Evolutionary conservation across 768 basidiomycete genomes (phyloP), one percentile per base, ranked within the genome.

Genomic region (Hemileccinum impolitum): DNA sequence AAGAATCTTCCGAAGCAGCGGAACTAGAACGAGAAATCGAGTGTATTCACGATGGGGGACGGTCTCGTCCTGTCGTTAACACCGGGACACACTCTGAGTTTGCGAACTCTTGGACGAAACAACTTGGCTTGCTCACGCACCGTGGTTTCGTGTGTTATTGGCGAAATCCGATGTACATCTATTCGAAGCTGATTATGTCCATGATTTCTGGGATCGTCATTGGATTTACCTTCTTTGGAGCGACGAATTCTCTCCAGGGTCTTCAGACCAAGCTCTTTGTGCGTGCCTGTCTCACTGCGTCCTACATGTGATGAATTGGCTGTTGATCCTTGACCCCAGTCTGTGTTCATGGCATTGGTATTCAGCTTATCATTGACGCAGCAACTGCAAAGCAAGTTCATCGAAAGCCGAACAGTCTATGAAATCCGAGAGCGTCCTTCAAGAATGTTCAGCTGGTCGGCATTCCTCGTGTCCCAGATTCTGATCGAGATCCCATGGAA

Each of bases 391-490:
- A 71, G 77, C 9, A 76, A 75, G 31, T 84, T 78, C 67, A 72
- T 86, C 45, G 64, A 68, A 9, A 74, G 75, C 54, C 77, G 83
- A 21, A 70, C 63, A 6, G 67, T 87, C 23, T 85, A 83, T 53
- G 80, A 84, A 54, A 73, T 82, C 43, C 76, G 84, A 32, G 84
- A 87, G 63, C 72, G 78, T 4, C 79, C 83, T 0, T 80, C 79
- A 40, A 70, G 76, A 39, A 84, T 80, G 74, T 86, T 84, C 62
- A 71, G 71, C 55, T 85, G 82, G 82, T 73, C 77, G 0, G 77
- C 80, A 0, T 67, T 83, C 28, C 52, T 81, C n/a, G 74, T 78
- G 1, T 71, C 81, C 0, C 76, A 78, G 55, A 64, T 82, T 19
- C 50, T 82, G 12, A 66, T 68, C 30, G 76, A 78, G 58, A 38